Conservation (phyloP, 192 early-diverging fungal species). For the Coemansia sp. region DNA sequence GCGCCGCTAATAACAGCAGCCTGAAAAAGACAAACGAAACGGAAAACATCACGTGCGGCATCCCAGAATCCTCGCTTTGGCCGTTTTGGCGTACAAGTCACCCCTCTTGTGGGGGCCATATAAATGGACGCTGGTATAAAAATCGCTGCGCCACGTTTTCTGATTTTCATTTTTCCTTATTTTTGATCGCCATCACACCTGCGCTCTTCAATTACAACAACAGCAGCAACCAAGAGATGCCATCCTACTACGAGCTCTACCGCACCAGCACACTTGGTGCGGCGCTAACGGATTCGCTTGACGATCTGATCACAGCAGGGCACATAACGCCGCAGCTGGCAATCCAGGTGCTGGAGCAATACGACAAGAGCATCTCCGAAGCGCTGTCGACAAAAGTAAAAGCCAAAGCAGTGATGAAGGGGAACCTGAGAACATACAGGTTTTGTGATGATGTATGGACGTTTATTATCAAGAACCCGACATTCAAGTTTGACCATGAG, state of each 20-base stretch:
- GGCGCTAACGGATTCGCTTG: slow-evolving; percentile 93
- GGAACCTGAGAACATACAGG: slow-evolving; percentile 79
- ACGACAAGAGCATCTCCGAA: slow-evolving; percentile 77
- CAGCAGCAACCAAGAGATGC: slow-evolving; percentile 26
- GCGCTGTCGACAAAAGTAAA: slow-evolving; percentile 79
- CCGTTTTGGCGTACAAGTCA: background rate
- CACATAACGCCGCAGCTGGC: slow-evolving; percentile 92
- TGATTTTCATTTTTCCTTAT: no score
- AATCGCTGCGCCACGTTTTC: slow-evolving; percentile 5
- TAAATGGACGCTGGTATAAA: slow-evolving; percentile 3
- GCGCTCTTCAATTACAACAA: background rate
- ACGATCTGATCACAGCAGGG: slow-evolving; percentile 87
- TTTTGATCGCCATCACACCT: background rate
- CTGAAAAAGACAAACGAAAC: background rate
- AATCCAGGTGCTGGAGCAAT: slow-evolving; percentile 84
- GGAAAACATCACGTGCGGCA: background rate
- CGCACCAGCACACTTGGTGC: slow-evolving; percentile 78
- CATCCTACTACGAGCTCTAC: slow-evolving; percentile 73
- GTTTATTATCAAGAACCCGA: slow-evolving; percentile 83
- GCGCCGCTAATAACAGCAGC: no score
- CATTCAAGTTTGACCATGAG: slow-evolving; percentile 88
- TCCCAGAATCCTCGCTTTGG: background rate
- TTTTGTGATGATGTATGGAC: slow-evolving; percentile 99
- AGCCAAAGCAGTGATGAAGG: slow-evolving; percentile 80
- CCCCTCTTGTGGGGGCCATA: background rate